A percentile compares a stretch with the other conserved stretches of the same genome.
These are phyloP conservation scores for Stylonectria norvegica DNA, from an alignment of 2,329 filamentous ascomycete genomes.

Conservation along the genomic window DNA sequence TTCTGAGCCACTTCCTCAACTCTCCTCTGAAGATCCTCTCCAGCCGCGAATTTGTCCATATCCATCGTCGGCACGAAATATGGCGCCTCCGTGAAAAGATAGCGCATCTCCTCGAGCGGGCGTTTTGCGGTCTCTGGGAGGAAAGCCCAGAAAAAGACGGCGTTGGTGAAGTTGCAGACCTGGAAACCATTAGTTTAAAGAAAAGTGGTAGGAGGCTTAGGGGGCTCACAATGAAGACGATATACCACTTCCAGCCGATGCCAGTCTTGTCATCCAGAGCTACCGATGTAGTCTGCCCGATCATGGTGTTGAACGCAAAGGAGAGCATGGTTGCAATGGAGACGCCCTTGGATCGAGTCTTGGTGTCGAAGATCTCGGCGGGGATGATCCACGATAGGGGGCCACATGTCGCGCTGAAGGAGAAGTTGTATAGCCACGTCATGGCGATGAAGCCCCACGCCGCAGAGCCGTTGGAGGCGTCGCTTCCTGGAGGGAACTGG, in stretches of 20 bases:
- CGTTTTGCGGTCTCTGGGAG: slow-evolving; percentile 64
- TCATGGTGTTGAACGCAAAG: slow-evolving; percentile 76
- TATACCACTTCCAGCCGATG: slow-evolving; percentile 47
- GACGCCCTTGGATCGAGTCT: slow-evolving; percentile 70
- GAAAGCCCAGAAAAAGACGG: slow-evolving; percentile 56
- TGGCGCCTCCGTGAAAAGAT: slow-evolving; percentile 62
- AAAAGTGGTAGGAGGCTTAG: background rate
- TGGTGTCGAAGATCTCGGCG: slow-evolving; percentile 74
- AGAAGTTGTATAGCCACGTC: slow-evolving; percentile 80
- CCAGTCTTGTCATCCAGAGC: slow-evolving; percentile 40
- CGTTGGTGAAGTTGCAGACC: slow-evolving; percentile 58
- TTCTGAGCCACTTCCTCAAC: slow-evolving; percentile 57
- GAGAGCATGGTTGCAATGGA: slow-evolving; percentile 69
- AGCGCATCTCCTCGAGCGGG: slow-evolving; percentile 66
- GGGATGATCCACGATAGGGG: slow-evolving; percentile 61
- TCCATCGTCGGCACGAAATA: slow-evolving; percentile 58
- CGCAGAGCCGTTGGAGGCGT: slow-evolving; percentile 46
- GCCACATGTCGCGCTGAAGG: slow-evolving; percentile 67
- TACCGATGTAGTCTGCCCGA: slow-evolving; percentile 60
- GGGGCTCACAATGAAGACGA: slow-evolving; percentile 39
- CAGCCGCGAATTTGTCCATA: slow-evolving; percentile 35
- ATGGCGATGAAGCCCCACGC: slow-evolving; percentile 69
- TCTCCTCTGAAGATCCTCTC: slow-evolving; percentile 55
- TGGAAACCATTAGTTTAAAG: slow-evolving; percentile 1
- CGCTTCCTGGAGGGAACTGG: slow-evolving; percentile 52